These are phyloP conservation scores for Calycina marina DNA, from an alignment of 2,329 filamentous ascomycete genomes.

Conservation along the genomic window DNA sequence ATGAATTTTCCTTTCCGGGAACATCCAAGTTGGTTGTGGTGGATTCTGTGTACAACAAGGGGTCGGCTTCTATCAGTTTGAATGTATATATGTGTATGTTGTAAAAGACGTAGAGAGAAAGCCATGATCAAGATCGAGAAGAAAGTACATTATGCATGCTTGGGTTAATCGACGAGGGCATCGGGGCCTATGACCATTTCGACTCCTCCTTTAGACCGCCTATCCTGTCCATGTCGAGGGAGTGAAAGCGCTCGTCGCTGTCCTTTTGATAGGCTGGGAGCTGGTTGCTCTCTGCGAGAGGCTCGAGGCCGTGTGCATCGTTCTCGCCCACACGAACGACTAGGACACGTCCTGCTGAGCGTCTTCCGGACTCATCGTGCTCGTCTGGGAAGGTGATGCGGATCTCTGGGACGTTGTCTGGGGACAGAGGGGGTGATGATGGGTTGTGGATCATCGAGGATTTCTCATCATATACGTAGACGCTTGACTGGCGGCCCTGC, in stretches of 20 bases:
- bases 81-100: too few species aligned
- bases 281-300: conserved; percentile 58
- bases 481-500: conserved; percentile 44
- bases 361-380: conserved; percentile 70
- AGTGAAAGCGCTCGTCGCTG: conserved; percentile 69
- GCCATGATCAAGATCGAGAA: conserved; percentile 1
- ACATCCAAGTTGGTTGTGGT: neutral
- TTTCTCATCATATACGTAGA: conserved; percentile 69
- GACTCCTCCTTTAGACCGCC: conserved; percentile 85
- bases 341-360: conserved; percentile 75
- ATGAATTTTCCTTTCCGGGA: neutral
- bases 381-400: conserved; percentile 97
- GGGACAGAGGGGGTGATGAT: conserved; percentile 58
- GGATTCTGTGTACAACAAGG: neutral
- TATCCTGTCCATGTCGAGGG: conserved; percentile 86
- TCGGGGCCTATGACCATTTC: conserved; percentile 13
- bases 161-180: neutral
- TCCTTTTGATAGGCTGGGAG: conserved; percentile 84
- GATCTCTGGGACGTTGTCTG: conserved; percentile 83
- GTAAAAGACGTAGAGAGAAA: neutral
- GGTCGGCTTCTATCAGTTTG: too few species aligned
- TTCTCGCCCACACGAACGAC: conserved; percentile 85
- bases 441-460: conserved; percentile 65
- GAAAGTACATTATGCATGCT: too few species aligned
- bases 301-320: conserved; percentile 66